Evolutionary conservation across 805 yeast species (phyloP).

Genomic region (Yamadazyma takamatsuzukensis): DNA sequence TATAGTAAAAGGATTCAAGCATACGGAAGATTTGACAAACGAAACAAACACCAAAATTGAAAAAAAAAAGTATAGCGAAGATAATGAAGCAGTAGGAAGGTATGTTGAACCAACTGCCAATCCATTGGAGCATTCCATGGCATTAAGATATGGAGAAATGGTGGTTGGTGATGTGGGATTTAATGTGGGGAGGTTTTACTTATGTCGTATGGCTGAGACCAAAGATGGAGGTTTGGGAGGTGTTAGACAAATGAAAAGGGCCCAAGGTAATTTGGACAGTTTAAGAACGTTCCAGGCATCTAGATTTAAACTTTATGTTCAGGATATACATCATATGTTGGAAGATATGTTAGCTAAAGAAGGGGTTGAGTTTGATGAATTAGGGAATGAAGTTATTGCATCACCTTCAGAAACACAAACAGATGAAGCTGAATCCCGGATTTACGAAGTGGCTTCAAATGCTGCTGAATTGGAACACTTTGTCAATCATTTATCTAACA

Average conservation of each 20-base stretch:
- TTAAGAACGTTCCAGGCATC: constrained; percentile 13
- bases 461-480: constrained; percentile 25
- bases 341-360: constrained; percentile 20
- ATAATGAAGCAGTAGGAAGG: constrained; percentile 16
- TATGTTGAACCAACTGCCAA: constrained; percentile 39
- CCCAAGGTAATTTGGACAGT: constrained; percentile 12
- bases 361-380: constrained; percentile 33
- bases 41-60: constrained; percentile 29
- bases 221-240: constrained; percentile 35
- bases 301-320: constrained; percentile 37
- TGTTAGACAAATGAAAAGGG: constrained; percentile 28
- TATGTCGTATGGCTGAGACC: constrained; percentile 33
- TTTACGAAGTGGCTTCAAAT: constrained; percentile 37
- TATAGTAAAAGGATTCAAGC: constrained; percentile 31
- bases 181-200: constrained; percentile 36
- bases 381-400: constrained; percentile 24
- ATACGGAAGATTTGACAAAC: constrained; percentile 25
- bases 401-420: not conserved
- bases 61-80: constrained; percentile 20
- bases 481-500: constrained; percentile 18
- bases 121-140: constrained; percentile 31
- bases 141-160: constrained; percentile 31
- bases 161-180: constrained; percentile 40
- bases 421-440: constrained; percentile 13
- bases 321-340: constrained; percentile 35